Percentiles rank a stretch among this genome's conserved stretches.
Conservation (phyloP, 2,329 filamentous ascomycete genomes). For the Diatrype stigma region DNA sequence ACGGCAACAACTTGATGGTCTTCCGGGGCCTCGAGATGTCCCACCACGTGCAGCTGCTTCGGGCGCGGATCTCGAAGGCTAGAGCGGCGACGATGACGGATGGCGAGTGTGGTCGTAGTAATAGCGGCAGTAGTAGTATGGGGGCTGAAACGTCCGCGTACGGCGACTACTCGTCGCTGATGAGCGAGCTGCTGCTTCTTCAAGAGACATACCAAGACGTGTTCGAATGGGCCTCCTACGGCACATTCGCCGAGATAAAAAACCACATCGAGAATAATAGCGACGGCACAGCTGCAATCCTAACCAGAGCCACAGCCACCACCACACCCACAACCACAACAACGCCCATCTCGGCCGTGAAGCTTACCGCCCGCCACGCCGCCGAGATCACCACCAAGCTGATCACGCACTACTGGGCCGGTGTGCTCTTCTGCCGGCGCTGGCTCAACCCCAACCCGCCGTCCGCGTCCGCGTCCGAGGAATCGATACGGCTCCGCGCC, state of each 20-base stretch:
- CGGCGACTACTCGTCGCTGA: not conserved
- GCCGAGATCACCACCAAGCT: not conserved
- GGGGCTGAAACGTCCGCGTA: not conserved
- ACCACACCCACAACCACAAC: too few species aligned
- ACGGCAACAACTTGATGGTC: not conserved
- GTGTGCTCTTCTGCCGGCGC: conserved; percentile 7
- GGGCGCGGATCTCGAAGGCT: conserved; percentile 1
- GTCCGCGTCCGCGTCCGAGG: not conserved
- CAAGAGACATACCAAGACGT: not conserved
- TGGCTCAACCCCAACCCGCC: not conserved
- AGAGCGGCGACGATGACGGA: not conserved
- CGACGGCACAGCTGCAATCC: too few species aligned
- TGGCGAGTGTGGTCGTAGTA: not conserved
- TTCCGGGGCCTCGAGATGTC: not conserved
- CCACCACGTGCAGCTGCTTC: not conserved
- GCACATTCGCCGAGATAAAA: too few species aligned
- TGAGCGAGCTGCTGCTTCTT: not conserved
- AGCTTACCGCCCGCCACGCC: not conserved
- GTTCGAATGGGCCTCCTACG: not conserved
- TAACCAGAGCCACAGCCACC: too few species aligned
- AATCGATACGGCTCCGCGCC: conserved; percentile 1
- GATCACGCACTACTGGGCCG: conserved; percentile 1
- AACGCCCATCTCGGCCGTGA: not conserved
- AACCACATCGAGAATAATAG: not conserved
- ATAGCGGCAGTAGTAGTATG: too few species aligned